Base-by-base conservation (phyloP, 495 filamentous ascomycete species). In the Astrothelium subdiscretum region DNA sequence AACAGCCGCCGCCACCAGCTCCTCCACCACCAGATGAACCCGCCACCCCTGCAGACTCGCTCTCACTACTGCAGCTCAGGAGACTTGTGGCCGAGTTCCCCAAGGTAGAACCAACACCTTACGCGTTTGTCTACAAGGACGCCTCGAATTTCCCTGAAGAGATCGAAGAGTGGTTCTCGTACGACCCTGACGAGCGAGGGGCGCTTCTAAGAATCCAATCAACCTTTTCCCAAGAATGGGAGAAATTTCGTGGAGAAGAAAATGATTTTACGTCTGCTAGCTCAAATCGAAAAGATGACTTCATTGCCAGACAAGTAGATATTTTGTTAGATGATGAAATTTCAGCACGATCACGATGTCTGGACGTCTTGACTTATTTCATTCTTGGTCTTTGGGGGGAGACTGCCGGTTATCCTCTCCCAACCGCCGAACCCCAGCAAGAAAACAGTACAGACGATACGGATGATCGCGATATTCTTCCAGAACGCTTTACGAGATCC, bases 81-180 rank as follows among this genome's bases (percentile, higher is more conserved):
- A 83, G 82, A 60, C 80, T 98, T 26, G 88, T 95, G 2, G 85
- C 85, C 59, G 88, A 95, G 58, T 85, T 96, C 68, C 90, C 90
- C 0, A 85, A 81, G 68, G 70, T 77, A 31, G 88, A 96, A 71
- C 82, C 88, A 61, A 84, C 85, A 54, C 89, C 90, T n/a, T 98
- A 98, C 77, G 90, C 92, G 58, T 98, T 94, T 72, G 82, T 84
- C 68, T 97, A 97, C 76, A 78, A 83, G n/a, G 90, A 97, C 75
- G 80, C 86, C 2, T 84, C 90, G 43, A 78, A 84, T 1, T 86
- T 95, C 63, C 81, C 85, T 8, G 91, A 94, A 62, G 94, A 98
- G 76, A 77, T 97, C 24, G 89, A 96, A 67, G 94, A 97, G 74
- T 97, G 92, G 92, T 98, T 98, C 73, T 81, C 85, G 57, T 97